Evolutionary conservation across 1,139 yeast genomes (phyloP).

Genomic region (Suhomyces taliae): DNA sequence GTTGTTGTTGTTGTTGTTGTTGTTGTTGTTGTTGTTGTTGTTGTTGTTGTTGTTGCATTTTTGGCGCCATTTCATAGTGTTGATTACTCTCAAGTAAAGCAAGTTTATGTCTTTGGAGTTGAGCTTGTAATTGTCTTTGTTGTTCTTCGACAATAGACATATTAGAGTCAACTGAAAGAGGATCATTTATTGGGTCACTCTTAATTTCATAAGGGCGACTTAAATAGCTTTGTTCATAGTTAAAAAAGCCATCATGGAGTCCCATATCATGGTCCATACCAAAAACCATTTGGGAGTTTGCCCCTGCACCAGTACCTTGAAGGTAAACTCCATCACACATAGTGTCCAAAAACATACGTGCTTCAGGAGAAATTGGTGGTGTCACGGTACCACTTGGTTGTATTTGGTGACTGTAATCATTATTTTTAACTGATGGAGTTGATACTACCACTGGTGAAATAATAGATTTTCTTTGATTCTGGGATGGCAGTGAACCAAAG

Average conservation of each 20-base stretch:
- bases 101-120: constrained; percentile 3
- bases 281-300: background rate
- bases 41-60: background rate
- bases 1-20: too few relatives aligned
- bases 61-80: background rate
- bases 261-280: background rate
- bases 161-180: constrained; percentile 1
- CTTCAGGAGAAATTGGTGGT: constrained; percentile 8
- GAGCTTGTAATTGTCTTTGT: constrained; percentile 6
- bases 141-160: constrained; percentile 6
- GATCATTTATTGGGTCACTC: background rate
- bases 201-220: background rate
- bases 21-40: too few relatives aligned
- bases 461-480: constrained; percentile 2
- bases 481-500: constrained; percentile 3
- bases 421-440: background rate
- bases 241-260: constrained; percentile 9
- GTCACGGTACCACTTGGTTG: background rate
- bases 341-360: constrained; percentile 2
- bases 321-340: background rate
- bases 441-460: constrained; percentile 9
- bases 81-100: background rate
- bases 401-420: background rate
- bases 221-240: constrained; percentile 1
- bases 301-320: background rate